phyloP scores from a whole-genome alignment of 257 asterid species.

The Lycium barbarum region DNA sequence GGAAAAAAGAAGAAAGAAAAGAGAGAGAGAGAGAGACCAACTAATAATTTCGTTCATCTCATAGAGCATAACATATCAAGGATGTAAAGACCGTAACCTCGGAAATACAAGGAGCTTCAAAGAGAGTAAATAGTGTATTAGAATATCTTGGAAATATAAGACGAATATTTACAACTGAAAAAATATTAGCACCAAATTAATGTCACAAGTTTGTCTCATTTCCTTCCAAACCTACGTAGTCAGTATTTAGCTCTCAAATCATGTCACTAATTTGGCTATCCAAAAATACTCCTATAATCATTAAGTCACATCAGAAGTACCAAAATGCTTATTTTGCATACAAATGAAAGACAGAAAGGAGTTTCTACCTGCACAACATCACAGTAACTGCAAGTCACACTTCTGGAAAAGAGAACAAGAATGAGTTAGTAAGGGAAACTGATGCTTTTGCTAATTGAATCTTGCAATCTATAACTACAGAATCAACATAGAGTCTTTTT shows the following conservation, averaged over 20 bases:
- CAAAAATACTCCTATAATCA: conserved; percentile 20
- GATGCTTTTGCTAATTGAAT: conserved; percentile 17
- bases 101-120: conserved; percentile 1
- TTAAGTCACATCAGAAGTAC: conserved; percentile 4
- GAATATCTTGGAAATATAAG: neutral
- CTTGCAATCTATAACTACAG: neutral
- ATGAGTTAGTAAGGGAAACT: conserved; percentile 36
- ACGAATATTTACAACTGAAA: neutral
- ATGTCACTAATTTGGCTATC: neutral
- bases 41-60: neutral
- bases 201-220: neutral
- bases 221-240: neutral
- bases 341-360: conserved; percentile 6
- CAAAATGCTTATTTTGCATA: neutral
- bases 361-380: conserved; percentile 74
- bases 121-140: neutral
- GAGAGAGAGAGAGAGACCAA: neutral
- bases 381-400: conserved; percentile 84
- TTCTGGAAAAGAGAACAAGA: conserved; percentile 59
- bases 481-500: neutral
- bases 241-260: neutral
- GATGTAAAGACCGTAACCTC: neutral
- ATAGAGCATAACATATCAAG: neutral
- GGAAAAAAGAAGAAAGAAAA: neutral
- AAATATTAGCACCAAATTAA: neutral